Percentiles rank a stretch among this genome's conserved stretches.
These are phyloP conservation scores for Zymoseptoria pseudotritici DNA, from an alignment of 2,329 filamentous ascomycete genomes.

Conservation along the genomic window DNA sequence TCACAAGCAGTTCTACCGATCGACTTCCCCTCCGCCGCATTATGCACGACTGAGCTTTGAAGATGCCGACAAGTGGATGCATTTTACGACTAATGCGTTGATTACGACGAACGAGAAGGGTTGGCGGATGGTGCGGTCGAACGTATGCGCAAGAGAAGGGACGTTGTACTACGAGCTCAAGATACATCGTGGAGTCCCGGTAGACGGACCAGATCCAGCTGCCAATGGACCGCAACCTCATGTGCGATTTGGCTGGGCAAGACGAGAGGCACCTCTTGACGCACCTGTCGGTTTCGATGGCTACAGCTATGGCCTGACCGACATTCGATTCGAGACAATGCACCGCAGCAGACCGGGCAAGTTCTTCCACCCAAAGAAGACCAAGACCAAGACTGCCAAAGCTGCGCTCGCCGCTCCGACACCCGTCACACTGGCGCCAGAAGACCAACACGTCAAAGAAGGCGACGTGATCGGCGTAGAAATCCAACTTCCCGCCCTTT, in stretches of 20 bases:
- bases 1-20: constrained; percentile 79
- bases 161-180: constrained; percentile 93
- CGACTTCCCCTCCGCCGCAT: constrained; percentile 78
- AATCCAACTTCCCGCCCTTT: constrained; percentile 79
- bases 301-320: constrained; percentile 89
- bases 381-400: constrained; percentile 32
- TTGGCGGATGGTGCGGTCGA: constrained; percentile 83
- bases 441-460: constrained; percentile 69
- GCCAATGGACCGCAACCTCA: constrained; percentile 44
- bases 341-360: constrained; percentile 90
- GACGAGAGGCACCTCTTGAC: constrained; percentile 73
- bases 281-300: constrained; percentile 80
- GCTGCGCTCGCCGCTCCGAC: constrained; percentile 46
- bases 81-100: constrained; percentile 62
- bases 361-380: constrained; percentile 50
- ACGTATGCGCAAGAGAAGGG: constrained; percentile 82
- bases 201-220: constrained; percentile 31
- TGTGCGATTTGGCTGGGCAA: constrained; percentile 79
- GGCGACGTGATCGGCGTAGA: constrained; percentile 93
- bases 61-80: constrained; percentile 78
- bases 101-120: constrained; percentile 87
- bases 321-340: constrained; percentile 83
- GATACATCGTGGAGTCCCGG: constrained; percentile 67
- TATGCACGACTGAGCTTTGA: constrained; percentile 84
- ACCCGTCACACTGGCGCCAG: constrained; percentile 22